Evolutionary conservation across 257 asterid species (phyloP).

Genomic region (Eucommia ulmoides): DNA sequence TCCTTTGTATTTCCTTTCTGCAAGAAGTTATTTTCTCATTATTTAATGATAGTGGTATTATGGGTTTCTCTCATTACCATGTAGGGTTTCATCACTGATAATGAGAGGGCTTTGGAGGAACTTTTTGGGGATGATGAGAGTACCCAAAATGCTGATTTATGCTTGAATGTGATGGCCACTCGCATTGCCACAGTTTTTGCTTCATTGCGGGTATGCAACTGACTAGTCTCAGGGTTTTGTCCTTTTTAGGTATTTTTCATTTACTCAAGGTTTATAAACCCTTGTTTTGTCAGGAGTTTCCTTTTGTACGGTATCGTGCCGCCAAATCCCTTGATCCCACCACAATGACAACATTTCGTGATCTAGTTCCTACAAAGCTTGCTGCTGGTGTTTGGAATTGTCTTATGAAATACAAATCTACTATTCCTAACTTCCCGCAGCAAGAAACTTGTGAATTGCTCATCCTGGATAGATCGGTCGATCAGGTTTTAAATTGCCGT

Average conservation of each 20-base stretch:
- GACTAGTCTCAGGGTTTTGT: constrained; percentile 5
- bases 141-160: constrained; percentile 65
- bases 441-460: constrained; percentile 96
- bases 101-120: constrained; percentile 90
- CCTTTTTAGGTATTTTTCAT: constrained; percentile 7
- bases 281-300: constrained; percentile 74
- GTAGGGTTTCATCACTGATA: constrained; percentile 88
- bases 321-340: constrained; percentile 89
- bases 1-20: no score
- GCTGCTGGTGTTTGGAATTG: constrained; percentile 95
- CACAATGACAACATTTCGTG: constrained; percentile 89
- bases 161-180: constrained; percentile 76
- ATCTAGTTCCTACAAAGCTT: constrained; percentile 91
- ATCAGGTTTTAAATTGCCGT: constrained; percentile 48
- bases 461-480: constrained; percentile 89
- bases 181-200: constrained; percentile 95
- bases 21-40: neutral
- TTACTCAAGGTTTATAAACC: constrained; percentile 7
- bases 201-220: constrained; percentile 63
- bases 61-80: neutral
- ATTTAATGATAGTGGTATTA: neutral
- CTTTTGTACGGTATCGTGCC: constrained; percentile 81
- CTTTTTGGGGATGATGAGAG: constrained; percentile 92
- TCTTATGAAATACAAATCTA: constrained; percentile 77
- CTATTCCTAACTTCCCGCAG: constrained; percentile 71